Base-by-base conservation (phyloP, 352 stramenopile genomes). In the Pythium volutum region DNA sequence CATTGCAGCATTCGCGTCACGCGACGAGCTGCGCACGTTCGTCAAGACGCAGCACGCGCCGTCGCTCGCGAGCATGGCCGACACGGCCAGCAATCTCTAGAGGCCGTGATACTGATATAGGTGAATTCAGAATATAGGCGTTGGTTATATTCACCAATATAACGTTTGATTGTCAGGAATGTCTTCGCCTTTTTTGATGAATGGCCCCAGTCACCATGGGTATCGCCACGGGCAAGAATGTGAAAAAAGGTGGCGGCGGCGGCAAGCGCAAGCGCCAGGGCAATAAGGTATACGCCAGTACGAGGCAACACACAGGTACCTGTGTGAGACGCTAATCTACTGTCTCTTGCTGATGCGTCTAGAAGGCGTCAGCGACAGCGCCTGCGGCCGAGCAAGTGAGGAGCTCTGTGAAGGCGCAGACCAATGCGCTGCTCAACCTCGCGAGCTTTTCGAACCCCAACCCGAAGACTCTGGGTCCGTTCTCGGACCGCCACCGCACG, bases 381-480 rank as follows among this genome's bases (percentile, higher is more conserved):
- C 55, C 64, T 25, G 62, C 36, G 14, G 31, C 39, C 7, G 59
- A 58, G 3, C 65, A 77, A 56, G 63, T 73, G 59, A 67, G 73
- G 42, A 64, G 53, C 50, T 67, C 70, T 12, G 62, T 64, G 59
- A 89, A 89, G 69, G 73, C 75, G 33, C 79, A 91, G 62, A 79
- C 76, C 36, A 89, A 89, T 56, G 76, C 75, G 45, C 68, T 92
- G 56, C 81, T 92, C 48, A 78, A 77, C 7, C 62, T 92, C 29
- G 76, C 84, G 20, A 81, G 74, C 43, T 77, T 77, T 3, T 90
- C 82, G 26, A 94, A 94, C 55, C 84, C 87, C 2, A 96, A 96
- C 68, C 87, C 87, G 27, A 91, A 91, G 69, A 80, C 70, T 39
- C 66, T 92, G 38, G 87, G 87, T 3, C 78, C 79, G 2, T 93